Percentiles rank a stretch among this genome's conserved stretches.
These are phyloP conservation scores for Solanum paucissectum DNA, from an alignment of 257 asterid genomes.

Conservation along the genomic window DNA sequence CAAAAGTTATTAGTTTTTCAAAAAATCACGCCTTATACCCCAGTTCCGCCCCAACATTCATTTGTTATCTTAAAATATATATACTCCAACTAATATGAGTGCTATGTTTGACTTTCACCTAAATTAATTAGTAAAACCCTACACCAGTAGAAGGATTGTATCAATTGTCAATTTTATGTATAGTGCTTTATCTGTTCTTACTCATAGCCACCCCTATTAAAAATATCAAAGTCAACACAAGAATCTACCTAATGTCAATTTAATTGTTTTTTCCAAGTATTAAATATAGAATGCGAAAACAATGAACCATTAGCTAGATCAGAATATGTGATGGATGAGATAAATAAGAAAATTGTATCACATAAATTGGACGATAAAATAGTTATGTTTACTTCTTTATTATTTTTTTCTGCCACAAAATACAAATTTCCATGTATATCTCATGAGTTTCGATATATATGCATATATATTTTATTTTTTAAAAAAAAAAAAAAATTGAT, in stretches of 20 bases:
- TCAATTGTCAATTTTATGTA: background rate
- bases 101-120: background rate
- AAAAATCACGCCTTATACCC: no score
- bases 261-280: background rate
- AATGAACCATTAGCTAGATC: background rate
- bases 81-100: background rate
- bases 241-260: background rate
- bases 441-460: no score
- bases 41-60: background rate
- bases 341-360: background rate
- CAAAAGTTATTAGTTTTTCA: background rate
- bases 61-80: background rate
- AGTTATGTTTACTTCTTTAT: no score
- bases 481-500: no score
- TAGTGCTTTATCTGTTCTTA: background rate
- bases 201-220: background rate
- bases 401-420: background rate
- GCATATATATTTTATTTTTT: no score
- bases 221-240: background rate
- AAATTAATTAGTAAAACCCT: background rate
- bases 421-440: no score
- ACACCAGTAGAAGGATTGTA: background rate
- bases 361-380: background rate
- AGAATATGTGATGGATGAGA: background rate
- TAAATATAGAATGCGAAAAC: background rate